phyloP scores from a whole-genome alignment of 257 asterid species.

The Striga asiatica region DNA sequence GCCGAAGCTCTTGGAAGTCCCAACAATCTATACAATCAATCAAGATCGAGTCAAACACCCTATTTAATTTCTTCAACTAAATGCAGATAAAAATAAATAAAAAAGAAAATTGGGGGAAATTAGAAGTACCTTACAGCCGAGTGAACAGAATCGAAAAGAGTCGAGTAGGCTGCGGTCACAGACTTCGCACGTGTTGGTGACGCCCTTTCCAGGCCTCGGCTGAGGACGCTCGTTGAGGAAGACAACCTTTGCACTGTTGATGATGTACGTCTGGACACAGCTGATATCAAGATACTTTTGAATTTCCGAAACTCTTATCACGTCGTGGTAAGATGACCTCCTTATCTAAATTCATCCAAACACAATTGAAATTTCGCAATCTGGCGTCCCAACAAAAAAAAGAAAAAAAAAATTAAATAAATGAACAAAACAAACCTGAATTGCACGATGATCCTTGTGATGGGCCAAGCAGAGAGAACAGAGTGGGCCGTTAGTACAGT shows the following conservation, averaged over 20 bases:
- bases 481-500: slow-evolving; percentile 47
- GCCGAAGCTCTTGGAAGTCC: slow-evolving; percentile 44
- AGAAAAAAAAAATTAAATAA: neutral
- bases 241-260: slow-evolving; percentile 77
- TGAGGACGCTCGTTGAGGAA: slow-evolving; percentile 81
- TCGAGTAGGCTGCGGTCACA: slow-evolving; percentile 81
- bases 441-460: slow-evolving; percentile 48
- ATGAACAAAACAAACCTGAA: slow-evolving; percentile 29
- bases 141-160: slow-evolving; percentile 80
- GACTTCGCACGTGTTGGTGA: slow-evolving; percentile 69
- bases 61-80: too few species aligned
- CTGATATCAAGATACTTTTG: slow-evolving; percentile 67
- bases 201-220: slow-evolving; percentile 87
- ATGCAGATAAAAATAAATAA: too few species aligned
- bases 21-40: slow-evolving; percentile 47
- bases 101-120: neutral
- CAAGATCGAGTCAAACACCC: neutral
- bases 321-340: slow-evolving; percentile 90
- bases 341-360: slow-evolving; percentile 63
- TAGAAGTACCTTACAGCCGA: slow-evolving; percentile 76
- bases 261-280: slow-evolving; percentile 64
- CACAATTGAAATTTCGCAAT: neutral
- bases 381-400: too few species aligned
- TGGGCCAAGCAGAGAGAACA: slow-evolving; percentile 41
- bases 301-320: slow-evolving; percentile 65